Evolutionary conservation across 1,284 basidiomycete species (phyloP).

Genomic region (Neolentinus lepideus): DNA sequence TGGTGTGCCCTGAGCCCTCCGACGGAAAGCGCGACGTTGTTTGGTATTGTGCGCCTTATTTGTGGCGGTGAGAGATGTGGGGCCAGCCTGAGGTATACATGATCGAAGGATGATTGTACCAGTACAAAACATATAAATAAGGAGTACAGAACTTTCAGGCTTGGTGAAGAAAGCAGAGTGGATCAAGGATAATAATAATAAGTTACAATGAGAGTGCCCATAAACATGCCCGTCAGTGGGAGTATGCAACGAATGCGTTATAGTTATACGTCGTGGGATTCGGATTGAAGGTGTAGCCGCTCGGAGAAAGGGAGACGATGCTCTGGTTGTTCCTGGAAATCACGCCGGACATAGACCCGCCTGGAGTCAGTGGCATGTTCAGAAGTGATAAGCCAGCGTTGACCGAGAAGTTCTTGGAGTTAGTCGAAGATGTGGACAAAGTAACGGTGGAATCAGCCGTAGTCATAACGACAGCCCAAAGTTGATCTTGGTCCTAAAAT

Average conservation of each 20-base stretch:
- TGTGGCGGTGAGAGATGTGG: no score
- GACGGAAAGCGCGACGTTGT: no score
- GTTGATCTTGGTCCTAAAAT: conserved; percentile 39
- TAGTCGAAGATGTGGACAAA: conserved; percentile 39
- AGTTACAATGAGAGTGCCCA: no score
- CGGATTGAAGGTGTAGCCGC: conserved; percentile 44
- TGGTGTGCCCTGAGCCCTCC: no score
- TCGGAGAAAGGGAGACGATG: conserved; percentile 42
- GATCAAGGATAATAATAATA: no score
- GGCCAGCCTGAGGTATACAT: no score
- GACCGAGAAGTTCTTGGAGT: conserved; percentile 41
- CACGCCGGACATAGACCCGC: conserved; percentile 53
- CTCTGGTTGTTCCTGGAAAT: conserved; percentile 46
- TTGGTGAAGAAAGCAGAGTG: no score
- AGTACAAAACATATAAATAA: no score
- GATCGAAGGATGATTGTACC: no score
- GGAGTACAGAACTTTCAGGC: no score
- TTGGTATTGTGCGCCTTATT: no score
- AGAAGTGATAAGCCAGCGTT: conserved; percentile 63
- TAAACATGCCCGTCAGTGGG: no score
- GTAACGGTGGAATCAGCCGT: conserved; percentile 45
- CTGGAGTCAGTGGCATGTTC: conserved; percentile 47
- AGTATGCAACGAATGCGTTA: conserved; percentile 50
- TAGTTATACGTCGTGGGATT: conserved; percentile 54
- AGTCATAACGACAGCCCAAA: conserved; percentile 65